Conservation (phyloP, 495 filamentous ascomycete species). For the Aspergillus wentii region DNA sequence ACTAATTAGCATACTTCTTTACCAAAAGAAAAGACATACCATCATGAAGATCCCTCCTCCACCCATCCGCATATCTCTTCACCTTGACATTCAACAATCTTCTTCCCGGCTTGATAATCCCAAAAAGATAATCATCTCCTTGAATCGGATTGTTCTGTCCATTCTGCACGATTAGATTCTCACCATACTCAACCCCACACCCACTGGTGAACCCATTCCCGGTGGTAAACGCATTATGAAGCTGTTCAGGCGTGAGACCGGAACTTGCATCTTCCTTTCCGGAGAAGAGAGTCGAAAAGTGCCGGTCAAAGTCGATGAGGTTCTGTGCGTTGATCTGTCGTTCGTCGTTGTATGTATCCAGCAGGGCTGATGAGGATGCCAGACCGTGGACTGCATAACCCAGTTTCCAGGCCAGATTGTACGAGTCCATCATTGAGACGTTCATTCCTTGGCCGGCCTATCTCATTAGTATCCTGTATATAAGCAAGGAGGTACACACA, state of each 20-base stretch:
- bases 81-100: conserved; percentile 11
- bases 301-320: conserved; percentile 58
- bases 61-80: conserved; percentile 20
- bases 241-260: conserved; percentile 30
- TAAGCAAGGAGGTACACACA: no score
- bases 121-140: conserved; percentile 23
- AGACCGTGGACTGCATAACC: conserved; percentile 57
- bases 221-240: conserved; percentile 27
- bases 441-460: background rate
- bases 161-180: conserved; percentile 15
- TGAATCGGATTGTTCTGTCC: background rate
- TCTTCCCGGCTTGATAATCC: conserved; percentile 8
- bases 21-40: background rate
- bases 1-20: background rate
- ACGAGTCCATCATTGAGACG: conserved; percentile 46
- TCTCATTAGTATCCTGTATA: no score
- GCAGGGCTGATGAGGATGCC: conserved; percentile 28
- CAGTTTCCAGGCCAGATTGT: conserved; percentile 73
- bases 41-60: conserved; percentile 21
- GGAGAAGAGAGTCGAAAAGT: conserved; percentile 29
- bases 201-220: conserved; percentile 21
- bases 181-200: conserved; percentile 17
- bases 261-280: conserved; percentile 17
- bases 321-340: conserved; percentile 60
- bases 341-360: conserved; percentile 64